A percentile compares a stretch with the other conserved stretches of the same genome.
Evolutionary conservation across 1,284 basidiomycete genomes (phyloP).

Genomic region (Apiotrichum sp.): DNA sequence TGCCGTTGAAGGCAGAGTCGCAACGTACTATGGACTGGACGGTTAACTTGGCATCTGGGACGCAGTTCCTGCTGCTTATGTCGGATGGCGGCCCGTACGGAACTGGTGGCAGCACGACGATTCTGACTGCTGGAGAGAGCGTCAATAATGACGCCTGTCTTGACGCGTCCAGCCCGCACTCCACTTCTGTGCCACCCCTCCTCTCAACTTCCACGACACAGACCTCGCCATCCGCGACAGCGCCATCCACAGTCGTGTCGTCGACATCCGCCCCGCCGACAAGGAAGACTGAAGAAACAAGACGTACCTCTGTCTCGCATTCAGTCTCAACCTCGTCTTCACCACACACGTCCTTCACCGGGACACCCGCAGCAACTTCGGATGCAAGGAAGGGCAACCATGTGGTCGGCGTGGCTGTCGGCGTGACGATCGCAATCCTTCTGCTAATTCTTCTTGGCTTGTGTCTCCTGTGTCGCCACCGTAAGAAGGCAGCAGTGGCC

Average conservation of each 20-base stretch:
- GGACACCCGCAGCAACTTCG: too few relatives aligned
- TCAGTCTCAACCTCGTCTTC: too few relatives aligned
- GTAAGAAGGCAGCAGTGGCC: not conserved
- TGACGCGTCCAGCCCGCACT: constrained; percentile 19
- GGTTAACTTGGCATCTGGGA: constrained; percentile 32
- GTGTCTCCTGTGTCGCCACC: constrained; percentile 3
- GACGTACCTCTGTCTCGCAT: too few relatives aligned
- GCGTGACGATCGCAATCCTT: constrained; percentile 3
- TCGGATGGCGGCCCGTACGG: constrained; percentile 29
- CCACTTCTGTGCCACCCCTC: not conserved
- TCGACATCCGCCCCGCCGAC: too few relatives aligned
- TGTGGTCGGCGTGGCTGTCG: constrained; percentile 14
- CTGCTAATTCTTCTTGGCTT: constrained; percentile 2
- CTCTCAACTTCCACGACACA: not conserved
- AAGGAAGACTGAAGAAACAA: too few relatives aligned
- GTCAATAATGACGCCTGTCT: constrained; percentile 23
- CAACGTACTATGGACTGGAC: constrained; percentile 18
- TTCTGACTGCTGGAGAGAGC: constrained; percentile 23
- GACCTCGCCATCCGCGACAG: not conserved
- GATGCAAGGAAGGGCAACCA: not conserved
- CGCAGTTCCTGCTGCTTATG: constrained; percentile 37
- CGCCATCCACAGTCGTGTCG: not conserved
- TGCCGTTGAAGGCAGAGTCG: constrained; percentile 13
- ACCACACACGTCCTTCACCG: too few relatives aligned
- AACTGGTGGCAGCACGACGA: constrained; percentile 33